Conservation (phyloP, 805 yeast species). For the Nakazawaea ernobii region DNA sequence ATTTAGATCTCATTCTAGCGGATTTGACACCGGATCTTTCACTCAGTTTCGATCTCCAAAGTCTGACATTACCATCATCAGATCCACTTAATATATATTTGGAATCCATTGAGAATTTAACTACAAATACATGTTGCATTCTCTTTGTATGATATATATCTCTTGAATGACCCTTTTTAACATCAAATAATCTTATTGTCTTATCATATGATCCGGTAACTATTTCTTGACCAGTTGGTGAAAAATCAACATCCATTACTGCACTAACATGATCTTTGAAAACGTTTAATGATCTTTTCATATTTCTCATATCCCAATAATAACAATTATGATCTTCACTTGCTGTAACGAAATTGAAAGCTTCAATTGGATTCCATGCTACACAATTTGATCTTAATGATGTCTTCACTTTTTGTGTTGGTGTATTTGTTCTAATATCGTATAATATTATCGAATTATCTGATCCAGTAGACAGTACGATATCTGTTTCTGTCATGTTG, state of each 20-base stretch:
- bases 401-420: constrained; percentile 86
- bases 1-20: constrained; percentile 69
- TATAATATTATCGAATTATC: constrained; percentile 89
- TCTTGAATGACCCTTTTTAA: constrained; percentile 83
- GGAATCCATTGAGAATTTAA: constrained; percentile 82
- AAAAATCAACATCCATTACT: constrained; percentile 88
- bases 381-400: constrained; percentile 78
- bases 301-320: constrained; percentile 93
- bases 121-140: constrained; percentile 91
- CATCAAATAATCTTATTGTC: constrained; percentile 75
- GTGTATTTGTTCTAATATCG: constrained; percentile 85
- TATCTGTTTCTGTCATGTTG: constrained; percentile 83
- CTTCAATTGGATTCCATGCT: constrained; percentile 98
- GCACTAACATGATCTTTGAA: constrained; percentile 96
- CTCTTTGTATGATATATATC: constrained; percentile 96
- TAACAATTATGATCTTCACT: constrained; percentile 94
- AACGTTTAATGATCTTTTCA: constrained; percentile 75
- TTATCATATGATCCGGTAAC: constrained; percentile 95
- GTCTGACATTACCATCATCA: constrained; percentile 90
- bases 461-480: constrained; percentile 83
- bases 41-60: constrained; percentile 88
- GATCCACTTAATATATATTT: constrained; percentile 85
- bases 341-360: constrained; percentile 86
- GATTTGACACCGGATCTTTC: constrained; percentile 81
- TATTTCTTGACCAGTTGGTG: constrained; percentile 95